phyloP scores from a whole-genome alignment of 2,329 filamentous ascomycete species.

The Onygenales sp. region DNA sequence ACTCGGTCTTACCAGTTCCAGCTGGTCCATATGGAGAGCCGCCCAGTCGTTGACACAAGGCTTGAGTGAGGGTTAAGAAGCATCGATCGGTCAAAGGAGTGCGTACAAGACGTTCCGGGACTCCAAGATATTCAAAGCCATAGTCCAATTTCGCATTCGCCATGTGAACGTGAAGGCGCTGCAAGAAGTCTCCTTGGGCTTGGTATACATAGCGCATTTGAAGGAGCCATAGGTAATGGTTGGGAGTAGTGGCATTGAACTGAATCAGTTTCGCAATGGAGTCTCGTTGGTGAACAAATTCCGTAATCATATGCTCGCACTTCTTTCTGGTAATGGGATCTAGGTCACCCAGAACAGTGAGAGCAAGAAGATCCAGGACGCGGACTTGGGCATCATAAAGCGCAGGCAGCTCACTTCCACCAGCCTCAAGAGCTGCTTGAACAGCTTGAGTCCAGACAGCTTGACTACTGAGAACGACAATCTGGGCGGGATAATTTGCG shows the following conservation, averaged over 20 bases:
- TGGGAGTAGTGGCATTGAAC: constrained; percentile 61
- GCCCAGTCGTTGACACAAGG: constrained; percentile 85
- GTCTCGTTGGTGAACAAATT: constrained; percentile 96
- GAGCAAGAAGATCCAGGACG: constrained; percentile 74
- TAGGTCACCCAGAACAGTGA: constrained; percentile 82
- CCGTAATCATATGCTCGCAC: constrained; percentile 96
- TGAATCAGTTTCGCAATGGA: constrained; percentile 78
- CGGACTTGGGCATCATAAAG: constrained; percentile 77
- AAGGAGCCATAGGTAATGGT: constrained; percentile 84
- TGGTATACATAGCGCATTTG: constrained; percentile 95
- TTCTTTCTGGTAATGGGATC: constrained; percentile 84
- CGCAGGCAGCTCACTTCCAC: constrained; percentile 57
- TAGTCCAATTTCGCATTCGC: constrained; percentile 93
- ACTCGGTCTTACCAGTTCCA: constrained; percentile 97
- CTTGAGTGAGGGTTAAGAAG: constrained; percentile 95
- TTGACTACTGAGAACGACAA: constrained; percentile 90
- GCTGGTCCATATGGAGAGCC: constrained; percentile 96
- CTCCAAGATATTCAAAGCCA: constrained; percentile 95
- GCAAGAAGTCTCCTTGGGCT: constrained; percentile 67
- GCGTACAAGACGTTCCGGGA: constrained; percentile 88
- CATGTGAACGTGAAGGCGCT: constrained; percentile 87
- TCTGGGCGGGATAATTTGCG: constrained; percentile 76
- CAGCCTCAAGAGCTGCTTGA: constrained; percentile 63
- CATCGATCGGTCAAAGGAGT: constrained; percentile 96
- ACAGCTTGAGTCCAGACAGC: constrained; percentile 88